These are phyloP conservation scores for Nitzschia palea DNA, from an alignment of 108 stramenopile genomes.

Conservation along the genomic window DNA sequence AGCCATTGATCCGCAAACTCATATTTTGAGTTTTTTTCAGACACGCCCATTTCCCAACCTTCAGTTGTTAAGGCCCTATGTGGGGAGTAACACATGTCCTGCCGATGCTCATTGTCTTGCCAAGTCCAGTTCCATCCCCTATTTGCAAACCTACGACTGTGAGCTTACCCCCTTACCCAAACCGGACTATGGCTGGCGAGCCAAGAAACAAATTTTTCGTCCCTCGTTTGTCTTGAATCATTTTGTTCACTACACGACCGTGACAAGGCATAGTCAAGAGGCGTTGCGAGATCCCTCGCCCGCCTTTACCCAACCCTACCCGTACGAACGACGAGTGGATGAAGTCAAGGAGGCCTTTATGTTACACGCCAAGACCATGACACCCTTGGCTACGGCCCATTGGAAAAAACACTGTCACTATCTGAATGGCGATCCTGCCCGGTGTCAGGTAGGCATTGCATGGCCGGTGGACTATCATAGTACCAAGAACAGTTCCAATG, in stretches of 20 bases:
- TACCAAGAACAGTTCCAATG: not conserved
- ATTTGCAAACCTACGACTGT: constrained; percentile 74
- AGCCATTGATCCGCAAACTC: constrained; percentile 22
- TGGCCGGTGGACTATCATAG: not conserved
- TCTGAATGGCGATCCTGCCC: not conserved
- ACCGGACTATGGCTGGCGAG: constrained; percentile 57
- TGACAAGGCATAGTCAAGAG: constrained; percentile 43
- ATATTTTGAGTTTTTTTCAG: constrained; percentile 55
- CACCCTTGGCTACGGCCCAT: not conserved
- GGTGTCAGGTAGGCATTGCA: constrained; percentile 19
- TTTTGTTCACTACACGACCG: constrained; percentile 82
- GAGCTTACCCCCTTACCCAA: constrained; percentile 62
- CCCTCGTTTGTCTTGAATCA: constrained; percentile 70
- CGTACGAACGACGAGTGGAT: constrained; percentile 44
- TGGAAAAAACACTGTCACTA: constrained; percentile 9
- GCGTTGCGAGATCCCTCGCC: constrained; percentile 29
- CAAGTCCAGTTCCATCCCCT: constrained; percentile 37
- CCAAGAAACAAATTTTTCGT: constrained; percentile 83
- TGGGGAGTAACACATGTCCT: not conserved
- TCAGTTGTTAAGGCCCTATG: constrained; percentile 39
- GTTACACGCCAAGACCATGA: constrained; percentile 74
- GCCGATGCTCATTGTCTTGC: constrained; percentile 24
- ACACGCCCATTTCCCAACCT: constrained; percentile 58
- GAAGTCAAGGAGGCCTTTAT: constrained; percentile 74
- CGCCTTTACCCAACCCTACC: constrained; percentile 8